Conservation (phyloP, 169 alveolate genomes). For the Plasmodium yoelii region DNA sequence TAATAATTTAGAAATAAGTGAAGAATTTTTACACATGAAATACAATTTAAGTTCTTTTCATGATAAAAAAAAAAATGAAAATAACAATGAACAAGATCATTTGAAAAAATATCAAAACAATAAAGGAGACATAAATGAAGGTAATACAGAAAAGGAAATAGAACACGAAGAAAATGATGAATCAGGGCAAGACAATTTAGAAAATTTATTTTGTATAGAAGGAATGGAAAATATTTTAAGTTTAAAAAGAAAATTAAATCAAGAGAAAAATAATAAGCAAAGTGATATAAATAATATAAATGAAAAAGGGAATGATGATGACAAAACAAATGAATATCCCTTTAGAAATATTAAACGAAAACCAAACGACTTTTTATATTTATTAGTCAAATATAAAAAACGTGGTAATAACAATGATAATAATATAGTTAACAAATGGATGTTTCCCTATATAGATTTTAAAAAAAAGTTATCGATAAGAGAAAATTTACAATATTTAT, state of each 20-base stretch:
- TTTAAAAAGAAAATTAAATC: constrained; percentile 26
- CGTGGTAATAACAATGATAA: not conserved
- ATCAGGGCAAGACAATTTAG: constrained; percentile 27
- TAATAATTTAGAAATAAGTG: constrained; percentile 61
- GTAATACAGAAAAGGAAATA: not conserved
- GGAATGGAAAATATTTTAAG: constrained; percentile 57
- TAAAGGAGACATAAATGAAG: constrained; percentile 1
- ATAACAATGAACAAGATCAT: constrained; percentile 4
- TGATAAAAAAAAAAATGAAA: constrained; percentile 24
- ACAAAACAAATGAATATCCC: constrained; percentile 51
- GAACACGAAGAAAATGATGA: constrained; percentile 1
- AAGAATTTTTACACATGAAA: constrained; percentile 75
- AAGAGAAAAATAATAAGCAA: not conserved
- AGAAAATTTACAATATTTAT: constrained; percentile 79
- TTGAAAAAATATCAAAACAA: constrained; percentile 4
- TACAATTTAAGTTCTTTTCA: constrained; percentile 63
- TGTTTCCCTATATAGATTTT: constrained; percentile 82
- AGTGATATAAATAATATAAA: constrained; percentile 5
- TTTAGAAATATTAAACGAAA: constrained; percentile 77
- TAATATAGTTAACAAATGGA: constrained; percentile 73
- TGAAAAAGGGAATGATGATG: constrained; percentile 17
- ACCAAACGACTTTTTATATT: constrained; percentile 79
- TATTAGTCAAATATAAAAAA: constrained; percentile 78
- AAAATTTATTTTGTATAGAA: constrained; percentile 49
- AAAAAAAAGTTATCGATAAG: constrained; percentile 79